These are phyloP conservation scores for Aureobasidium musti DNA, from an alignment of 2,329 filamentous ascomycete genomes.

Conservation along the genomic window DNA sequence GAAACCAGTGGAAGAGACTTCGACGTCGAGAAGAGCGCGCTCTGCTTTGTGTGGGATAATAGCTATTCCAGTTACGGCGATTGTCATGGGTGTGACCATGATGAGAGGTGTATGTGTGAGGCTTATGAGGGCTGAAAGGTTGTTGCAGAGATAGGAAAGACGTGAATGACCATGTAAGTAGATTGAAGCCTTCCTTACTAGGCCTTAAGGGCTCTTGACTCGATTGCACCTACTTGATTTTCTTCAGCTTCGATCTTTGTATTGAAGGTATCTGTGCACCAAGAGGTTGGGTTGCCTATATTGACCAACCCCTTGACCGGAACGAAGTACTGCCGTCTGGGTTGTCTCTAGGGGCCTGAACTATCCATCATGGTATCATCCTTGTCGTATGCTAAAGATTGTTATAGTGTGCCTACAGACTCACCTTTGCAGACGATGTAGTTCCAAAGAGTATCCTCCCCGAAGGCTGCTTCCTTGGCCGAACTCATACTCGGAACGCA, in stretches of 20 bases:
- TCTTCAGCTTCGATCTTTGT: not conserved
- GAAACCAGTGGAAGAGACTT: not conserved
- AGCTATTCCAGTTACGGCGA: slow-evolving; percentile 16
- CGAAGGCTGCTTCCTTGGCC: too few species aligned
- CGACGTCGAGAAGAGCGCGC: slow-evolving; percentile 9
- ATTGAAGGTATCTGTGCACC: not conserved
- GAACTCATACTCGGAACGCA: too few species aligned
- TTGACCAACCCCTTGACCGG: not conserved
- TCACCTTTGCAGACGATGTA: too few species aligned
- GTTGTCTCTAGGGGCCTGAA: not conserved
- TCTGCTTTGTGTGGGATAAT: slow-evolving; percentile 1
- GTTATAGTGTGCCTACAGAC: too few species aligned
- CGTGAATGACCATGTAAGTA: not conserved
- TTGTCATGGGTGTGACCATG: slow-evolving; percentile 3
- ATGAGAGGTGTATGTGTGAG: not conserved
- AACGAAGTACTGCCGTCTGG: not conserved
- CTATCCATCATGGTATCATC: not conserved
- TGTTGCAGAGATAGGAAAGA: not conserved
- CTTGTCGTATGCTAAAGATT: not conserved
- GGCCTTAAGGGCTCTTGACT: not conserved
- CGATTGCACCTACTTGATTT: not conserved
- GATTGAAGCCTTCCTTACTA: not conserved
- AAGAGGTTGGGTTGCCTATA: not conserved
- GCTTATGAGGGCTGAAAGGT: not conserved
- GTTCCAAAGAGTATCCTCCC: too few species aligned